A percentile compares a stretch with the other conserved stretches of the same genome.
Evolutionary conservation across 2,329 filamentous ascomycete genomes (phyloP).

Genomic region (Tolypocladium inflatum): DNA sequence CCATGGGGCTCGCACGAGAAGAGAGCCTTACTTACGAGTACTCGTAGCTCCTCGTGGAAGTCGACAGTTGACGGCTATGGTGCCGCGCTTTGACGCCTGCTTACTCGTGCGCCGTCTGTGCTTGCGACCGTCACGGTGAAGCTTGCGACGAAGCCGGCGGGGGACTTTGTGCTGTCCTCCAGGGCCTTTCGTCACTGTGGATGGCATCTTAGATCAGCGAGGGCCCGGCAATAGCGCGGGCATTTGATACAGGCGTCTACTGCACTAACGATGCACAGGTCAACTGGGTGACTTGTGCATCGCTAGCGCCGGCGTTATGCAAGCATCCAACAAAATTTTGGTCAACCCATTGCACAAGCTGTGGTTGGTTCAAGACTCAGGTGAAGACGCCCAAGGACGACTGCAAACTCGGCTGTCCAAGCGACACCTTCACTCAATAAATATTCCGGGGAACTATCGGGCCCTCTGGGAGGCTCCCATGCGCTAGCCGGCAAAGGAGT

Average conservation of each 20-base stretch:
- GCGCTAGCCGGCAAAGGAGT: neutral
- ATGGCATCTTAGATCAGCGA: neutral
- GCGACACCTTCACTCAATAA: neutral
- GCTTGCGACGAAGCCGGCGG: neutral
- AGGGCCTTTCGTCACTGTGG: too few relatives aligned
- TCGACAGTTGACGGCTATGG: too few relatives aligned
- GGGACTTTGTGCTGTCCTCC: neutral
- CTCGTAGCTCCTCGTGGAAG: too few relatives aligned
- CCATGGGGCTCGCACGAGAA: neutral
- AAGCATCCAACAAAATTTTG: conserved; percentile 6
- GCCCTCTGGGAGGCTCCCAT: neutral
- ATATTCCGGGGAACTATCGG: neutral
- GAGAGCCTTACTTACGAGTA: too few relatives aligned
- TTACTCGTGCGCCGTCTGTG: neutral
- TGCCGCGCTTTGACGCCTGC: neutral
- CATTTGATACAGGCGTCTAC: neutral
- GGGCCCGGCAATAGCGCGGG: neutral
- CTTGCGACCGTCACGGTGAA: neutral
- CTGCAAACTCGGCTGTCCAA: neutral
- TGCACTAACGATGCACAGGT: neutral
- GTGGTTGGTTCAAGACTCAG: neutral
- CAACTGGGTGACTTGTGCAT: neutral
- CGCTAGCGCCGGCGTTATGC: conserved; percentile 9
- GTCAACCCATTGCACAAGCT: conserved; percentile 2
- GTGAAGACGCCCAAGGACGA: neutral